These are phyloP conservation scores for Fusarium multiceps DNA, from an alignment of 2,329 filamentous ascomycete genomes.

Conservation along the genomic window DNA sequence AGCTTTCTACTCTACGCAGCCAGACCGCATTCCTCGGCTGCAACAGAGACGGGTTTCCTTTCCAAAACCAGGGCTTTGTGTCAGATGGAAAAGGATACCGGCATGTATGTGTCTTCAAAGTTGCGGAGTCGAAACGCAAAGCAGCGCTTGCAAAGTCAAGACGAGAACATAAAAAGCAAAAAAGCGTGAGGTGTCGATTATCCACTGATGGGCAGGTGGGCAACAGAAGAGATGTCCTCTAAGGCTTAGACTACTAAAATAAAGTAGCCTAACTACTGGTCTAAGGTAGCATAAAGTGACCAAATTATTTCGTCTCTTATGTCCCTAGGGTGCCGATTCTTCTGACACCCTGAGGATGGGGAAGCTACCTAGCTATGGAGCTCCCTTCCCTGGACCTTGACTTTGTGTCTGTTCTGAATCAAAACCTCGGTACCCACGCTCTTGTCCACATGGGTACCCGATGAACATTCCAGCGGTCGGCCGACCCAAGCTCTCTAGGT, in stretches of 20 bases:
- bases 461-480: constrained; percentile 44
- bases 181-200: constrained; percentile 24
- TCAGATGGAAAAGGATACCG: constrained; percentile 5
- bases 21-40: constrained; percentile 29
- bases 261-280: no score
- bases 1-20: constrained; percentile 4
- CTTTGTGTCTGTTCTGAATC: not conserved
- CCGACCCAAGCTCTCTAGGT: constrained; percentile 30
- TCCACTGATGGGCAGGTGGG: constrained; percentile 15
- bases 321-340: no score
- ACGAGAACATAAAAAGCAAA: constrained; percentile 1
- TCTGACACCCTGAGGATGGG: no score
- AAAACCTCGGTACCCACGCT: constrained; percentile 31
- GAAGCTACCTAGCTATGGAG: not conserved
- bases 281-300: no score
- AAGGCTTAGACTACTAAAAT: no score
- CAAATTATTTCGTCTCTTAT: no score
- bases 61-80: constrained; percentile 14
- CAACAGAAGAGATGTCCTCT: no score
- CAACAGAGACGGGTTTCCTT: constrained; percentile 17
- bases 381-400: not conserved
- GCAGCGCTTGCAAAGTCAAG: constrained; percentile 17
- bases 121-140: constrained; percentile 18
- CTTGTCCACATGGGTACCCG: constrained; percentile 26
- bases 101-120: constrained; percentile 16